Conservation (phyloP, 2,329 filamentous ascomycete species). For the Diplodia sapinea region DNA sequence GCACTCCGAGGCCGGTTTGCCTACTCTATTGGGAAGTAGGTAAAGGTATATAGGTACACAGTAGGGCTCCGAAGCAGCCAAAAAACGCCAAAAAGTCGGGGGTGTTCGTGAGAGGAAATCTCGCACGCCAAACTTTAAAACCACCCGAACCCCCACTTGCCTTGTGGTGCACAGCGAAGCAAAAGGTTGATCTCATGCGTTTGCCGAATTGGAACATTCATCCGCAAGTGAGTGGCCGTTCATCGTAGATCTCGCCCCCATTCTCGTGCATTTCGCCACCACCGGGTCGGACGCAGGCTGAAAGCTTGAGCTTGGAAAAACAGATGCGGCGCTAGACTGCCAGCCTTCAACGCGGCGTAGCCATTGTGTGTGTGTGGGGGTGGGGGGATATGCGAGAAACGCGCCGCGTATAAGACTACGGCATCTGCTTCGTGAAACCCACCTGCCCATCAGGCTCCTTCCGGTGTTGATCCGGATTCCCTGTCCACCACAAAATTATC, state of each 20-base stretch:
- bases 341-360: neutral
- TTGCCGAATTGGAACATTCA: too few relatives aligned
- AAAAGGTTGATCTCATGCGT: too few relatives aligned
- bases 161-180: too few relatives aligned
- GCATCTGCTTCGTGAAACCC: neutral
- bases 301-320: slow-evolving; percentile 18
- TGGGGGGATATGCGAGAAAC: neutral
- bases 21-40: too few relatives aligned
- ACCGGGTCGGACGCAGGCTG: slow-evolving; percentile 4
- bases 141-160: too few relatives aligned
- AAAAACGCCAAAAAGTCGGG: too few relatives aligned
- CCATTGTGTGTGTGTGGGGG: too few relatives aligned
- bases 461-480: neutral
- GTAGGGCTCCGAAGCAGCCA: too few relatives aligned
- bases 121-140: too few relatives aligned
- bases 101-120: too few relatives aligned
- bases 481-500: neutral
- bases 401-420: neutral
- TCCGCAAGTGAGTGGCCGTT: neutral
- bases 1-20: too few relatives aligned
- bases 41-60: too few relatives aligned
- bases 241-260: slow-evolving; percentile 6
- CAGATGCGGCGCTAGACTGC: slow-evolving; percentile 1
- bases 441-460: neutral
- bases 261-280: slow-evolving; percentile 11